Conservation (phyloP, 306 rosid species). For the Cicer yamashitae region DNA sequence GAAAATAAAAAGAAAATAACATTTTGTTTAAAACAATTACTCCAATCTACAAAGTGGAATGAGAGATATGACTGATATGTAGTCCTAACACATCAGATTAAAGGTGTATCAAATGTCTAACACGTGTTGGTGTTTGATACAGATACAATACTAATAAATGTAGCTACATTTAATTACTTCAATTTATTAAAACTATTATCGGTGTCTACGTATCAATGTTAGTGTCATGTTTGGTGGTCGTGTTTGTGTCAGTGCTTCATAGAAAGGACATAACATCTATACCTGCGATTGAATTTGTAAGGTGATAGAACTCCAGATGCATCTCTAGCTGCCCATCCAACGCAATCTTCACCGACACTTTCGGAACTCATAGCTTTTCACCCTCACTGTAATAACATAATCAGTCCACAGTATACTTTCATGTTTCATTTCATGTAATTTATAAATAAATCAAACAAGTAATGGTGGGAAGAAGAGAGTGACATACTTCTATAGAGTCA, state of each 20-base stretch:
- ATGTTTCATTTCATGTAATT: constrained; percentile 12
- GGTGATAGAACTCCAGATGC: constrained; percentile 72
- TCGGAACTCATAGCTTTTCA: constrained; percentile 56
- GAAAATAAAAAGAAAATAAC: neutral
- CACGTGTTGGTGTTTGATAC: no score
- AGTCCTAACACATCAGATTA: no score
- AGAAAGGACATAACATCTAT: neutral
- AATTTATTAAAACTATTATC: no score
- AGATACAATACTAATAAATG: no score
- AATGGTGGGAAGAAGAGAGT: neutral
- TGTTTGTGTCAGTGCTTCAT: no score
- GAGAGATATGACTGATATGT: no score
- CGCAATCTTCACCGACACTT: constrained; percentile 55
- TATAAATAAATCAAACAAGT: constrained; percentile 4
- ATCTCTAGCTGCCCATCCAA: constrained; percentile 87
- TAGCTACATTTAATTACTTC: no score
- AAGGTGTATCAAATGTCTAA: no score
- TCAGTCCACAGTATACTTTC: constrained; percentile 15
- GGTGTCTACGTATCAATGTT: no score
- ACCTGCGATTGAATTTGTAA: constrained; percentile 80
- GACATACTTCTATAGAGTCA: neutral
- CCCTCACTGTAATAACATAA: constrained; percentile 20
- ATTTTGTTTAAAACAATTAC: constrained; percentile 10
- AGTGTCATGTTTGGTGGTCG: no score
- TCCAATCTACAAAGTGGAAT: constrained; percentile 18